Conservation (phyloP, 2,329 filamentous ascomycete species). For the Didymella arachidicola region DNA sequence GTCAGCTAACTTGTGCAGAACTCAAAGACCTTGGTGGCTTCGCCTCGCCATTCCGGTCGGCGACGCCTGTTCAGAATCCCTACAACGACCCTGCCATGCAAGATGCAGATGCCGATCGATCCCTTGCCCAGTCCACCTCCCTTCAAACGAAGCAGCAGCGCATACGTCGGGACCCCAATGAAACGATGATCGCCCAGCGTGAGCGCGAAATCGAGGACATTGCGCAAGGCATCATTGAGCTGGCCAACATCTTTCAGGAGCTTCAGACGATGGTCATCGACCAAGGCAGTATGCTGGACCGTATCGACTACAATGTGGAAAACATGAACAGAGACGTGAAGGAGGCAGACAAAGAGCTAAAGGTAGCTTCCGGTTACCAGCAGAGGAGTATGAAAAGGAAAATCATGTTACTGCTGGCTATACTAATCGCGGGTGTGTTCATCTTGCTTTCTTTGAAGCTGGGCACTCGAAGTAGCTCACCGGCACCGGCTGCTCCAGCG, state of each 20-base stretch:
- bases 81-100: constrained; percentile 83
- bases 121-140: constrained; percentile 87
- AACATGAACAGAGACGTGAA: constrained; percentile 94
- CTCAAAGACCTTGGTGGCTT: constrained; percentile 57
- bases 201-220: constrained; percentile 98
- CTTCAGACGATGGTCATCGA: constrained; percentile 84
- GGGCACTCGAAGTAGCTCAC: constrained; percentile 59
- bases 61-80: constrained; percentile 62
- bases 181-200: constrained; percentile 85
- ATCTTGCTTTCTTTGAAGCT: constrained; percentile 82
- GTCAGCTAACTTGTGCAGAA: constrained; percentile 43
- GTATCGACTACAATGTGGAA: constrained; percentile 86
- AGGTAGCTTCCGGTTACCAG: constrained; percentile 87
- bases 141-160: constrained; percentile 74
- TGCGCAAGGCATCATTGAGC: constrained; percentile 95
- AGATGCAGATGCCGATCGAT: constrained; percentile 92
- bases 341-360: constrained; percentile 89
- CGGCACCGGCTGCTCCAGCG: constrained; percentile 28
- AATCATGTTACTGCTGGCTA: constrained; percentile 84
- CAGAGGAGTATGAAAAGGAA: constrained; percentile 88
- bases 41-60: constrained; percentile 55
- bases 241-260: constrained; percentile 96
- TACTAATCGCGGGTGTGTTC: constrained; percentile 86
- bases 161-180: constrained; percentile 70
- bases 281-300: constrained; percentile 60